These are phyloP conservation scores for Prunus yedoensis DNA, from an alignment of 331 rosid species.

Conservation along the genomic window DNA sequence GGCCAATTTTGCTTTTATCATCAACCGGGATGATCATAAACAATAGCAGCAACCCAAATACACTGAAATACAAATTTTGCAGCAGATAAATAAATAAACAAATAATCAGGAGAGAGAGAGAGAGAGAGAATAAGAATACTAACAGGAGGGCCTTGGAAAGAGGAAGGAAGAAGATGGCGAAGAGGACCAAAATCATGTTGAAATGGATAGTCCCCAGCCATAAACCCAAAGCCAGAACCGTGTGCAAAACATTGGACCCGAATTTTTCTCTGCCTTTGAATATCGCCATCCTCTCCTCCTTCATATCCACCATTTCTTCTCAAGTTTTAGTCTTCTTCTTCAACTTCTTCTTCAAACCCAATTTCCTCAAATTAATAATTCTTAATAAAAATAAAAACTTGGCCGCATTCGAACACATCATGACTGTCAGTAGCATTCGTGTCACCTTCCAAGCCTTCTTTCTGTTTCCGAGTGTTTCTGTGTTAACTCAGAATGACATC, in stretches of 20 bases:
- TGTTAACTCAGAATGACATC: background rate
- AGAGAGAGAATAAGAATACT: constrained; percentile 7
- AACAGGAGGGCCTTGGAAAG: constrained; percentile 60
- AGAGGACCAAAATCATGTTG: constrained; percentile 38
- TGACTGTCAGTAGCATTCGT: background rate
- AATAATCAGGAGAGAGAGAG: background rate
- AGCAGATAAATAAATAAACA: background rate
- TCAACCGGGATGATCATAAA: constrained; percentile 59
- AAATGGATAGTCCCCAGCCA: constrained; percentile 84
- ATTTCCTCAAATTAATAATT: background rate
- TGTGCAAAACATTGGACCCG: constrained; percentile 24
- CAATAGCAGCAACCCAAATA: constrained; percentile 53
- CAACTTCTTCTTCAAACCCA: background rate
- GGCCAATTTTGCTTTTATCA: constrained; percentile 53
- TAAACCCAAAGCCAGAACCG: constrained; percentile 45
- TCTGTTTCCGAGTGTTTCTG: background rate
- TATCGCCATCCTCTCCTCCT: constrained; percentile 20
- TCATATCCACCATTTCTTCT: constrained; percentile 3
- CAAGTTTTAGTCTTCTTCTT: too few species aligned
- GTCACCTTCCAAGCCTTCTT: background rate
- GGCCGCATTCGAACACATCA: background rate
- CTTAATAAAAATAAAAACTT: background rate
- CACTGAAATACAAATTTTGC: constrained; percentile 39
- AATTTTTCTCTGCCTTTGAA: constrained; percentile 40
- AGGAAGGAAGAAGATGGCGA: constrained; percentile 64